phyloP scores from a whole-genome alignment of 495 filamentous ascomycete species.

The Jackrogersella multiformis region DNA sequence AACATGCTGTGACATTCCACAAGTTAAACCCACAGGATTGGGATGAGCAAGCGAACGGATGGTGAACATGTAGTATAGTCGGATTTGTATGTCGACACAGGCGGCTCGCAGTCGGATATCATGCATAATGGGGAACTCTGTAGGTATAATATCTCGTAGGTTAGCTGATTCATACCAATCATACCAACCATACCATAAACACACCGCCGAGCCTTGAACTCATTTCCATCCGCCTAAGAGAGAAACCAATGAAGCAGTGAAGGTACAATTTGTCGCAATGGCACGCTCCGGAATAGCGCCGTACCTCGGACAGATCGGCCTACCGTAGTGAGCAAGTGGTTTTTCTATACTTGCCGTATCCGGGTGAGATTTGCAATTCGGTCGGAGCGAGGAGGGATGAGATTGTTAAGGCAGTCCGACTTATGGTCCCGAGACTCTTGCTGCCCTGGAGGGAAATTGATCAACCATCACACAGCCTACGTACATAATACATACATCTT shows the following conservation, averaged over 20 bases:
- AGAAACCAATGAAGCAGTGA: neutral
- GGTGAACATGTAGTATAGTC: too few species aligned
- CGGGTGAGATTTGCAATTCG: slow-evolving; percentile 25
- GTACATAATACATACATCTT: too few species aligned
- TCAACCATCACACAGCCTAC: slow-evolving; percentile 27
- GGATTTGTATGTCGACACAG: too few species aligned
- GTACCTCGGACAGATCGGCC: slow-evolving; percentile 13
- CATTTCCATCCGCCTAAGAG: neutral
- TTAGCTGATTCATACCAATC: neutral
- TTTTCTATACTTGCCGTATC: slow-evolving; percentile 23
- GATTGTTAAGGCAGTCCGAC: slow-evolving; percentile 10
- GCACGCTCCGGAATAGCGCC: slow-evolving; percentile 27
- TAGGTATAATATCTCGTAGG: neutral
- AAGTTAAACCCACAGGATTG: too few species aligned
- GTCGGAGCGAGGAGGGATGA: slow-evolving; percentile 13
- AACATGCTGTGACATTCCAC: too few species aligned
- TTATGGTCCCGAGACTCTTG: neutral
- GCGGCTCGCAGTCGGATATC: neutral
- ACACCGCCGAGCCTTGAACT: neutral
- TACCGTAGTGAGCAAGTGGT: slow-evolving; percentile 20
- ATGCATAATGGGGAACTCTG: neutral
- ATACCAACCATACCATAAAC: too few species aligned
- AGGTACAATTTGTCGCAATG: slow-evolving; percentile 2
- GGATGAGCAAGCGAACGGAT: too few species aligned
- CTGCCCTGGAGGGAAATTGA: slow-evolving; percentile 11